Conservation (phyloP, 1,284 basidiomycete genomes). For the Schizophyllum amplum region DNA sequence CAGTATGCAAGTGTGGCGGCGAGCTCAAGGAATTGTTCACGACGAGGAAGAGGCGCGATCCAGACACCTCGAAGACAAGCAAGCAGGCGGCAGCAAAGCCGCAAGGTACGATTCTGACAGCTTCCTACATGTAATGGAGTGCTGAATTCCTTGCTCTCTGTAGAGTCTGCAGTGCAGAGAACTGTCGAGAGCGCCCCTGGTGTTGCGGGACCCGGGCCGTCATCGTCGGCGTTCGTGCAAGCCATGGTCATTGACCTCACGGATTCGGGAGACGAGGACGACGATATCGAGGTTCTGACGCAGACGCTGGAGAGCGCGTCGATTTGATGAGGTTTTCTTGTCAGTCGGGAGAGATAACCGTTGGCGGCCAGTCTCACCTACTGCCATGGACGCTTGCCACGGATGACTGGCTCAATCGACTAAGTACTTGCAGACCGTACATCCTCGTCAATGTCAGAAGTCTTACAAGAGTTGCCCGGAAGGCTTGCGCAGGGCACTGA, state of each 20-base stretch:
- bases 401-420: too few relatives aligned
- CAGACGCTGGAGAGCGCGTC: neutral
- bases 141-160: slow-evolving; percentile 40
- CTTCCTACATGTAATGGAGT: too few relatives aligned
- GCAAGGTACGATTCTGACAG: slow-evolving; percentile 29
- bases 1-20: slow-evolving; percentile 39
- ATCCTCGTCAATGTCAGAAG: too few relatives aligned
- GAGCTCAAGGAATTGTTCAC: slow-evolving; percentile 48
- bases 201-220: too few relatives aligned
- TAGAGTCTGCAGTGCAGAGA: neutral
- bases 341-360: too few relatives aligned
- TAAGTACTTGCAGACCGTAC: too few relatives aligned
- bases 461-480: too few relatives aligned
- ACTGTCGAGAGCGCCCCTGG: slow-evolving; percentile 5
- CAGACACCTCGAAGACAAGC: slow-evolving; percentile 34
- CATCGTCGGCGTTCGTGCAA: neutral
- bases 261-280: neutral
- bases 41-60: slow-evolving; percentile 8
- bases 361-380: too few relatives aligned
- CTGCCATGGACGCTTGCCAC: too few relatives aligned
- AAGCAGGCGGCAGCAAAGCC: slow-evolving; percentile 36
- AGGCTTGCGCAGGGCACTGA: too few relatives aligned
- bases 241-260: neutral
- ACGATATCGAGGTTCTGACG: too few relatives aligned
- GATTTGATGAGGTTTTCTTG: too few relatives aligned